A percentile compares a stretch with the other conserved stretches of the same genome.
Evolutionary conservation across 1,284 basidiomycete genomes (phyloP).

Genomic region (Agroathelia rolfsii): DNA sequence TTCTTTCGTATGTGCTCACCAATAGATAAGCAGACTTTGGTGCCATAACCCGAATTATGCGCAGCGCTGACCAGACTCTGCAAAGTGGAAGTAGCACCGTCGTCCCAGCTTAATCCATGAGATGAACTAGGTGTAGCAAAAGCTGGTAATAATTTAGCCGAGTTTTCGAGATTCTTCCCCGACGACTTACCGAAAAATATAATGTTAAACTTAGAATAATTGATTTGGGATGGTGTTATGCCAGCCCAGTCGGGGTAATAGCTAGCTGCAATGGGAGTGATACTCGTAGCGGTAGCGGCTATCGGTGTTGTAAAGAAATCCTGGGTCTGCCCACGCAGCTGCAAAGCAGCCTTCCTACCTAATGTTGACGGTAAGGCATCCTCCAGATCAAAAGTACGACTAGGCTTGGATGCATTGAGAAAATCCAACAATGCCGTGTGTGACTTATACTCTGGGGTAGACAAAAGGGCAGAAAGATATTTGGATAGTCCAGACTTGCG

Average conservation of each 20-base stretch:
- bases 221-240: constrained; percentile 53
- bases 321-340: constrained; percentile 10
- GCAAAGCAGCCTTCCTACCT: constrained; percentile 30
- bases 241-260: constrained; percentile 68
- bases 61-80: constrained; percentile 52
- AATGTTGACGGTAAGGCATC: constrained; percentile 36
- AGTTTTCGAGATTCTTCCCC: too few relatives aligned
- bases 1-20: constrained; percentile 46
- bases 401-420: constrained; percentile 21
- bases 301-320: constrained; percentile 6
- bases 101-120: constrained; percentile 45
- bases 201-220: constrained; percentile 66
- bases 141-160: too few relatives aligned
- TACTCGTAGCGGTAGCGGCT: background rate
- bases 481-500: constrained; percentile 36
- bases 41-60: constrained; percentile 44
- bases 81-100: constrained; percentile 45
- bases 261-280: constrained; percentile 27
- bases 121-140: constrained; percentile 63
- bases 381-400: constrained; percentile 26
- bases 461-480: constrained; percentile 32
- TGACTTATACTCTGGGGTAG: constrained; percentile 23
- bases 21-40: constrained; percentile 63
- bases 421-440: constrained; percentile 28
- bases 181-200: constrained; percentile 48